Evolutionary conservation across 345 rosid species (phyloP).

Genomic region (Eucalyptus pauciflora): DNA sequence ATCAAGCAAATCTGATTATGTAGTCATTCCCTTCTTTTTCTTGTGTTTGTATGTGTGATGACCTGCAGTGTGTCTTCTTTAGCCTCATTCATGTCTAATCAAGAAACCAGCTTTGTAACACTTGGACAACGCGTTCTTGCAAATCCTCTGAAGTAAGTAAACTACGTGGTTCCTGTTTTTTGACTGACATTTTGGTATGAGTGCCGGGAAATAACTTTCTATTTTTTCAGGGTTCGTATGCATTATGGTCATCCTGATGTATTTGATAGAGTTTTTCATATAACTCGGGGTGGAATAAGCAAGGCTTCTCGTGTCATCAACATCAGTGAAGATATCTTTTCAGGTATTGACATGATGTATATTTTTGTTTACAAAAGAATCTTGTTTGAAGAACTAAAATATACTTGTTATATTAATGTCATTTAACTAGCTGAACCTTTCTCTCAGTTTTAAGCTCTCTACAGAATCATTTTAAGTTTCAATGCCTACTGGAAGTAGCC

Average conservation of each 20-base stretch:
- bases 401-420: background rate
- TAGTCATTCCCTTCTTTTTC: background rate
- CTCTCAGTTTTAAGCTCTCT: background rate
- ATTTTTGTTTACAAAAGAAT: background rate
- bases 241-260: slow-evolving; percentile 99
- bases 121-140: slow-evolving; percentile 95
- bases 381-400: background rate
- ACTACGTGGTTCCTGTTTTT: background rate
- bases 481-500: background rate
- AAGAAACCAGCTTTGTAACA: slow-evolving; percentile 92
- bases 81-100: slow-evolving; percentile 94
- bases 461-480: background rate
- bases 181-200: background rate
- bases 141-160: slow-evolving; percentile 82
- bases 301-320: slow-evolving; percentile 98
- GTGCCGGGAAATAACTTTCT: background rate
- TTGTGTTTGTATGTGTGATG: background rate
- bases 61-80: slow-evolving; percentile 93
- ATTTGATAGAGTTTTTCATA: slow-evolving; percentile 93
- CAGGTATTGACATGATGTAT: slow-evolving; percentile 30
- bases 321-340: slow-evolving; percentile 91
- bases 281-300: slow-evolving; percentile 99
- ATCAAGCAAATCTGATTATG: background rate
- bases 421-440: background rate
- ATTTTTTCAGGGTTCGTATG: slow-evolving; percentile 72